A percentile compares a stretch with the other conserved stretches of the same genome.
Evolutionary conservation across 2,329 filamentous ascomycete genomes (phyloP).

Genomic region (Epichloe brachyelytri): DNA sequence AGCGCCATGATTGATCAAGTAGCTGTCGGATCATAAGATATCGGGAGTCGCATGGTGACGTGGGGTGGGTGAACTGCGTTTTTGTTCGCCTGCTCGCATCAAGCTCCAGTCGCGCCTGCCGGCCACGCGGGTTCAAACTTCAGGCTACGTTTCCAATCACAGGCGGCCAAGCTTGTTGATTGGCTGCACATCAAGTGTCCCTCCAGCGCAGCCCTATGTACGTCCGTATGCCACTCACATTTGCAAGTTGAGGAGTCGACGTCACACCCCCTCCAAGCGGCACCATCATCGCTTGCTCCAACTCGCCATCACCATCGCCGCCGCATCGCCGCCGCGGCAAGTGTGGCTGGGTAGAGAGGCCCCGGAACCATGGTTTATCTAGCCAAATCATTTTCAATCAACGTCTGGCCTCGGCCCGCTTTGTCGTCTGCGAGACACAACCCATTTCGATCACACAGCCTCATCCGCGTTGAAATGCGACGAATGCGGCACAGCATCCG

Average conservation of each 20-base stretch:
- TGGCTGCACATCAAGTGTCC: neutral
- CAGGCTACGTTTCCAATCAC: constrained; percentile 10
- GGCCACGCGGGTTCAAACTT: constrained; percentile 1
- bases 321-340: neutral
- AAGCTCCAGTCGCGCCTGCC: neutral
- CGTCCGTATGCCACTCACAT: neutral
- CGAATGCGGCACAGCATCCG: constrained; percentile 6
- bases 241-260: neutral
- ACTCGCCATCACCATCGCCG: neutral
- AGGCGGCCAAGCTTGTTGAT: neutral
- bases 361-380: neutral
- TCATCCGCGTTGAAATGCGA: constrained; percentile 16
- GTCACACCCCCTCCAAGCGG: neutral
- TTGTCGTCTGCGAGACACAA: neutral
- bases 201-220: no score
- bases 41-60: constrained; percentile 4
- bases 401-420: neutral
- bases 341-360: neutral
- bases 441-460: neutral
- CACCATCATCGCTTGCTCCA: no score
- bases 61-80: neutral
- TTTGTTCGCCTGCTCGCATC: neutral
- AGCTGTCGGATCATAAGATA: constrained; percentile 9
- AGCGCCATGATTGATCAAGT: constrained; percentile 41
- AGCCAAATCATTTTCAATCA: neutral